Percentiles rank a stretch among this genome's conserved stretches.
Evolutionary conservation across 1,284 basidiomycete genomes (phyloP).

Genomic region (Boletus hoseneyae): DNA sequence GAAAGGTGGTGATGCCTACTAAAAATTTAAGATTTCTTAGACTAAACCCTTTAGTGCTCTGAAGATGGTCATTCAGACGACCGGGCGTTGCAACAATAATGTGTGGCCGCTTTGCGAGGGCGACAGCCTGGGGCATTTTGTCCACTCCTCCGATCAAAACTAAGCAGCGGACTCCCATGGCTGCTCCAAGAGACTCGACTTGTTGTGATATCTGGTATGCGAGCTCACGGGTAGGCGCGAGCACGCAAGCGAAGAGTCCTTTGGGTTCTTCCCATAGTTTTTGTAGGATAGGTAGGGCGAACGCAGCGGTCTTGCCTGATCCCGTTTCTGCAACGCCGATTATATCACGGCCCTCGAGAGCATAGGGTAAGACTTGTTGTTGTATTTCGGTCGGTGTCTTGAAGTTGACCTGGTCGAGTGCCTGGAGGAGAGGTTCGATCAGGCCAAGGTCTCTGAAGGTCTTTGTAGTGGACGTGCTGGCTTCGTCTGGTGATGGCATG

Average conservation of each 20-base stretch:
- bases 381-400: slow-evolving; percentile 93
- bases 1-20: slow-evolving; percentile 42
- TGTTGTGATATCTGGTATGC: slow-evolving; percentile 99
- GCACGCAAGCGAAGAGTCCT: slow-evolving; percentile 89
- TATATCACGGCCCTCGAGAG: slow-evolving; percentile 89
- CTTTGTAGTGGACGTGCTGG: slow-evolving; percentile 49
- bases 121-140: slow-evolving; percentile 90
- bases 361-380: slow-evolving; percentile 83
- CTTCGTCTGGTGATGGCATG: slow-evolving; percentile 59
- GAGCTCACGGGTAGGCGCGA: slow-evolving; percentile 95
- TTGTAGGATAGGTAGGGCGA: slow-evolving; percentile 94
- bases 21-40: slow-evolving; percentile 86
- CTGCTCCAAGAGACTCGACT: slow-evolving; percentile 88
- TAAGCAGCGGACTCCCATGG: slow-evolving; percentile 90
- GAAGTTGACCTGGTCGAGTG: slow-evolving; percentile 82
- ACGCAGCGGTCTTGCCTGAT: slow-evolving; percentile 97
- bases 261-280: slow-evolving; percentile 96
- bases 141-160: slow-evolving; percentile 97
- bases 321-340: slow-evolving; percentile 98
- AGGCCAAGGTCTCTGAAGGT: slow-evolving; percentile 80
- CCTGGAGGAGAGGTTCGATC: slow-evolving; percentile 85
- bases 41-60: slow-evolving; percentile 98
- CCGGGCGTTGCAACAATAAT: slow-evolving; percentile 98
- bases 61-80: slow-evolving; percentile 91
- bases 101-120: slow-evolving; percentile 91